These are phyloP conservation scores for Erucastrum elatum DNA, from an alignment of 345 rosid genomes.

Conservation along the genomic window DNA sequence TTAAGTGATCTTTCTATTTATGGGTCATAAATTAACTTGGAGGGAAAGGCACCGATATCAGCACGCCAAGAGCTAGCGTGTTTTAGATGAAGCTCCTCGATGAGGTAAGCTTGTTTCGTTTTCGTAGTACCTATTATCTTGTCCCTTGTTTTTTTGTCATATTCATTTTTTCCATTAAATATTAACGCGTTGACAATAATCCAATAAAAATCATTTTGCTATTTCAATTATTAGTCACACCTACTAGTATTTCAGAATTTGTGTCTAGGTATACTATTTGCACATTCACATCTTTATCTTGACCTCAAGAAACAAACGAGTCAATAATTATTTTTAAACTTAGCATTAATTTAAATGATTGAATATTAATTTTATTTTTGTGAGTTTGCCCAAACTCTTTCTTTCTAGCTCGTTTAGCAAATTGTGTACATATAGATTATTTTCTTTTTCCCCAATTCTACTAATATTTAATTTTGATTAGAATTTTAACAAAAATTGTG, in stretches of 20 bases:
- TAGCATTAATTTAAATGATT: too few species aligned
- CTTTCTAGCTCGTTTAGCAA: not conserved
- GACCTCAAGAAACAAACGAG: too few species aligned
- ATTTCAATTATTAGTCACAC: not conserved
- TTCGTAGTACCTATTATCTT: not conserved
- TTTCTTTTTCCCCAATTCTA: not conserved
- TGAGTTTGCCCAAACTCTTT: not conserved
- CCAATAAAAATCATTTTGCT: not conserved
- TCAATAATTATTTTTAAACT: too few species aligned
- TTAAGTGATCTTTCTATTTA: not conserved
- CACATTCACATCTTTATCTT: not conserved
- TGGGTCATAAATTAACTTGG: not conserved
- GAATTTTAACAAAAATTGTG: not conserved
- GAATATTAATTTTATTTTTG: too few species aligned
- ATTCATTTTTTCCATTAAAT: not conserved
- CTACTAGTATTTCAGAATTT: not conserved
- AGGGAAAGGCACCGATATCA: not conserved
- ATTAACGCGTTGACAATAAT: constrained; percentile 12
- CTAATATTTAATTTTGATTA: not conserved
- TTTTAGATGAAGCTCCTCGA: not conserved
- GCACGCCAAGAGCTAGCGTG: not conserved
- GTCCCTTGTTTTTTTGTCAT: not conserved
- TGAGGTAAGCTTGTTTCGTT: not conserved
- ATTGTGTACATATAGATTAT: not conserved
- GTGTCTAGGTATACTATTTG: not conserved